Evolutionary conservation across 2,329 filamentous ascomycete genomes (phyloP), one percentile per base, ranked within the genome.

Genomic region (Fusarium lateritium): DNA sequence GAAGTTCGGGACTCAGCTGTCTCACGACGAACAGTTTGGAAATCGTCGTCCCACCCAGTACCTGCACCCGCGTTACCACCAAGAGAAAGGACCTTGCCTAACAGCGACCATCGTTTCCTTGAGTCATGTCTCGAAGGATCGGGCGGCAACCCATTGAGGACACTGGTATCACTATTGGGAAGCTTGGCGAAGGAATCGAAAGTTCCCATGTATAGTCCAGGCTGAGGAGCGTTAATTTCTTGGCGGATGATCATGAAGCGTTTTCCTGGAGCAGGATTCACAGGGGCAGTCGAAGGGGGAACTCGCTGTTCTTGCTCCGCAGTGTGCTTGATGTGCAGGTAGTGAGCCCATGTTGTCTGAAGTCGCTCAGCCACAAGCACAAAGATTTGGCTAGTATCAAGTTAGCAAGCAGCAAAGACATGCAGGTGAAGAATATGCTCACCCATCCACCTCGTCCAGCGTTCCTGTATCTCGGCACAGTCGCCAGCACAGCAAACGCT

Each of bases 401-500:
- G 72, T 81, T 67, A 79, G 75, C 64, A 60, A 50, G 15, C 7
- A 21, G 13, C 10, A 10, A 63, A 64, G 67, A 55, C 26, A 42
- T 21, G 15, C n/a, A 10, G 40, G n/a, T 17, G 13, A 40, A 28
- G 7, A 19, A 26, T 7, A 47, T 31, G n/a, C 91, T 84, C 83
- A 93, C 90, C 85, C 79, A 76, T 96, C 92, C 40, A 88, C 78
- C 28, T 89, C 85, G 44, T 88, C 87, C 22, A 88, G 83, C 46
- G 86, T 87, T 17, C 91, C 93, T 53, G 90, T 88, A 74, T 92
- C 92, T 67, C 94, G 87, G 69, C 92, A 95, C 47, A 98, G 83
- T 62, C 94, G 89, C 94, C 94, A 98, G 79, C 94, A 97, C 22
- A 97, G 80, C 50, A 98, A 82, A 46, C 94, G 92, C 87, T 97